Evolutionary conservation across 129 eudicot species (phyloP), one percentile per base, ranked within the genome.

Genomic region (Erigeron canadensis): DNA sequence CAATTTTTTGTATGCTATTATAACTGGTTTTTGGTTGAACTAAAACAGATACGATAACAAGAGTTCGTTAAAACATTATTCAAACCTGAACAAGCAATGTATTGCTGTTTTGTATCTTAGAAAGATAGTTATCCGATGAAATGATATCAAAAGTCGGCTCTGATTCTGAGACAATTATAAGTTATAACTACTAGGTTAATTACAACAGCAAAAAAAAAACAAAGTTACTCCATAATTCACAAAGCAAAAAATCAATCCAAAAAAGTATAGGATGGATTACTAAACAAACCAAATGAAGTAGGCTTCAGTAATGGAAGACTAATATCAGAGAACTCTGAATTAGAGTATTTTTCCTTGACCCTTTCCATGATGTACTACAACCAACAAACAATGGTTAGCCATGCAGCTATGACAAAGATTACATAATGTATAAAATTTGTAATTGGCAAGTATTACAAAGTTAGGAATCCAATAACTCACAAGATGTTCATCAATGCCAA

Each of bases 21-120:
- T 16, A 64, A 6, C 16, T 9, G 62, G 72, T 10, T 10, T 57
- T 18, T 63, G 45, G 45, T 56, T 28, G 37, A 21, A 56, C 39
- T 22, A 71, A 28, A 28, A 47, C 19, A 65, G 48, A 65, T 28
- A 39, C 21, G 50, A 66, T 50, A 60, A 67, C 53, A 28, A 73
- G 39, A 62, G 22, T 45, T n/a, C 39, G 63, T 54, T 51, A 63
- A 40, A 72, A 53, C 7, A 58, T 28, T 18, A 19, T 57, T 41
- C 74, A 70, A 47, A 89, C 98, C 89, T 94, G 97, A 77, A 89
- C 74, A 63, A 94, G 84, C 81, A 86, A 69, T 46, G 87, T 13
- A 63, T 63, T 87, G 82, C 75, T 77, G 75, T 71, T 81, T 71
- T 80, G 83, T 67, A 87, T 58, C 70, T 69, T 70, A 65, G 93